Conservation (phyloP, 2,329 filamentous ascomycete genomes). For the Fusarium sp. region DNA sequence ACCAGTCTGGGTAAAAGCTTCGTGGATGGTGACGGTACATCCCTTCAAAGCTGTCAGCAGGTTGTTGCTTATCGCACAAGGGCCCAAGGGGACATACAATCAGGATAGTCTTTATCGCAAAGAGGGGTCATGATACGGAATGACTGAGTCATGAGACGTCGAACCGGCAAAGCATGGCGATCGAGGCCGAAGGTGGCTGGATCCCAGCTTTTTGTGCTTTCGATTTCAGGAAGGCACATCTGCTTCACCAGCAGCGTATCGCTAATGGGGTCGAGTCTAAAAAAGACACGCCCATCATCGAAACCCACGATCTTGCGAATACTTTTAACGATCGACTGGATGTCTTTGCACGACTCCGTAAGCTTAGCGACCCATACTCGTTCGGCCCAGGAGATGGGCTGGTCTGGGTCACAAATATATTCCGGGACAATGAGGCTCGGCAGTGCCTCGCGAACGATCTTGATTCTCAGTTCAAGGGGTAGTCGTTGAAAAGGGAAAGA, state of each 20-base stretch:
- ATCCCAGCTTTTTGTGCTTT: not conserved
- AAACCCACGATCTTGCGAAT: too few relatives aligned
- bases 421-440: too few relatives aligned
- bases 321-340: not conserved
- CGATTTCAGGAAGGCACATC: not conserved
- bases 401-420: rapidly evolving
- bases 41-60: not conserved
- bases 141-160: not conserved
- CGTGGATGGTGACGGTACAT: too few relatives aligned
- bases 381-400: rapidly evolving
- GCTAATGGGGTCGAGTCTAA: not conserved
- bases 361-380: too few relatives aligned
- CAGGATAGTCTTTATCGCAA: too few relatives aligned
- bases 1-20: not conserved
- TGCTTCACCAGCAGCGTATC: not conserved
- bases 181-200: not conserved
- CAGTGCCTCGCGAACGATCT: not conserved
- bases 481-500: not conserved
- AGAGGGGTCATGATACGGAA: too few relatives aligned
- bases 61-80: not conserved
- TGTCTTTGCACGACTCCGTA: not conserved
- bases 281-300: not conserved
- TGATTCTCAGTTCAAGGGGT: not conserved
- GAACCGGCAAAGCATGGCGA: not conserved
- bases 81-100: not conserved